Conservation (phyloP, 148 eudicot species). For the Chenopodium quinoa region DNA sequence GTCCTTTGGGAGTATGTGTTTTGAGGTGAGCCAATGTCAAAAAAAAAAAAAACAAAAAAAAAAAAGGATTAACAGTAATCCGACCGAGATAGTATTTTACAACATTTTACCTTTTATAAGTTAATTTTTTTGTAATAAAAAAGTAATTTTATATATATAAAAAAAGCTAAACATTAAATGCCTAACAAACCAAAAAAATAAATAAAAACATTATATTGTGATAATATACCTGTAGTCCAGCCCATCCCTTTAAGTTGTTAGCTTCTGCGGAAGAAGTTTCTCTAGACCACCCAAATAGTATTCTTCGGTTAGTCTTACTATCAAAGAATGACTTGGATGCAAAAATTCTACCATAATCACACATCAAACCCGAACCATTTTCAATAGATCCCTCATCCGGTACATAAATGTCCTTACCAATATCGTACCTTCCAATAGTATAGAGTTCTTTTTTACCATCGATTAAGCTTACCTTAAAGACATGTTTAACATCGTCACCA, state of each 20-base stretch:
- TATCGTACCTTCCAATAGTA: conserved; percentile 44
- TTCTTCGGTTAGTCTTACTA: conserved; percentile 32
- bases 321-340: conserved; percentile 57
- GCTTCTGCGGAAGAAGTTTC: conserved; percentile 35
- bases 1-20: too few relatives aligned
- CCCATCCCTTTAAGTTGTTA: conserved; percentile 37
- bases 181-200: too few relatives aligned
- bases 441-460: conserved; percentile 36
- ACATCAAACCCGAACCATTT: conserved; percentile 28
- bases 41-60: too few relatives aligned
- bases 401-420: conserved; percentile 25
- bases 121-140: too few relatives aligned
- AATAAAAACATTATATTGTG: too few relatives aligned
- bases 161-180: too few relatives aligned
- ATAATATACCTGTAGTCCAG: conserved; percentile 43
- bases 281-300: conserved; percentile 46
- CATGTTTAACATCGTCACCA: conserved; percentile 38
- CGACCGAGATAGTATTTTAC: too few relatives aligned
- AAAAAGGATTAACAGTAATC: too few relatives aligned
- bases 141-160: too few relatives aligned
- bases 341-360: conserved; percentile 54
- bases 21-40: too few relatives aligned
- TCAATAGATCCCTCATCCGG: conserved; percentile 37
- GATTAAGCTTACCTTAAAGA: conserved; percentile 42
- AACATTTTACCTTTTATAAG: too few relatives aligned